Evolutionary conservation across 352 stramenopile genomes (phyloP).

Genomic region (Globisporangium polare): DNA sequence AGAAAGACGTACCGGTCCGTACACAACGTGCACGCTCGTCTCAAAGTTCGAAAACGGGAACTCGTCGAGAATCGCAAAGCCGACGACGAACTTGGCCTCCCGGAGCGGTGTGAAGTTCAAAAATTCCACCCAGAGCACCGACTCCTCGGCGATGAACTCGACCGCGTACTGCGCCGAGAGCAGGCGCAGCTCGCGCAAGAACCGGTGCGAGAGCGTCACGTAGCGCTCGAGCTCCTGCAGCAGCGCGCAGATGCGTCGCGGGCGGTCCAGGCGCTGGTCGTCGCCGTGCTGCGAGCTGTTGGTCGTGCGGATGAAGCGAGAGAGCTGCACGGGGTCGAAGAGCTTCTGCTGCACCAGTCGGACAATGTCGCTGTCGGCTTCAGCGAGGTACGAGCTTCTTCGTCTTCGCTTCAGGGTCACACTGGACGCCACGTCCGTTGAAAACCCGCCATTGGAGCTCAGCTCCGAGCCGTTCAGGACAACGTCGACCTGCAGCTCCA

Average conservation of each 20-base stretch:
- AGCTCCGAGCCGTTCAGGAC: conserved; percentile 13
- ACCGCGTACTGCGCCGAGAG: conserved; percentile 54
- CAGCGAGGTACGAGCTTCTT: conserved; percentile 26
- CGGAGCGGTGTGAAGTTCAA: conserved; percentile 43
- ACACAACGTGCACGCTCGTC: conserved; percentile 32
- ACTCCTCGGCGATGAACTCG: conserved; percentile 37
- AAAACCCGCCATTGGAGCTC: conserved; percentile 11
- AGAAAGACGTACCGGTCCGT: conserved; percentile 41
- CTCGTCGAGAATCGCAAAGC: conserved; percentile 38
- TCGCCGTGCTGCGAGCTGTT: conserved; percentile 20
- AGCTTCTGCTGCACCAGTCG: conserved; percentile 45
- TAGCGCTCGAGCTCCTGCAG: conserved; percentile 48
- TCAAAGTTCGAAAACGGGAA: conserved; percentile 56
- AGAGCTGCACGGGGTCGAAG: conserved; percentile 36
- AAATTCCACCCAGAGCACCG: conserved; percentile 61
- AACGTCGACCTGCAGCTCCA: conserved; percentile 40
- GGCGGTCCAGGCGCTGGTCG: conserved; percentile 14
- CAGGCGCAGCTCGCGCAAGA: conserved; percentile 51
- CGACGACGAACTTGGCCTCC: conserved; percentile 40
- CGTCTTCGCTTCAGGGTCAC: conserved; percentile 22
- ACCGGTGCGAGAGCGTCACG: conserved; percentile 45
- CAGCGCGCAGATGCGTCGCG: conserved; percentile 29
- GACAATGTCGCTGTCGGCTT: conserved; percentile 40
- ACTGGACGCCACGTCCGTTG: conserved; percentile 17
- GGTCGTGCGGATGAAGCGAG: conserved; percentile 16